phyloP scores from a whole-genome alignment of 805 yeast species.

The Candida oleophila region DNA sequence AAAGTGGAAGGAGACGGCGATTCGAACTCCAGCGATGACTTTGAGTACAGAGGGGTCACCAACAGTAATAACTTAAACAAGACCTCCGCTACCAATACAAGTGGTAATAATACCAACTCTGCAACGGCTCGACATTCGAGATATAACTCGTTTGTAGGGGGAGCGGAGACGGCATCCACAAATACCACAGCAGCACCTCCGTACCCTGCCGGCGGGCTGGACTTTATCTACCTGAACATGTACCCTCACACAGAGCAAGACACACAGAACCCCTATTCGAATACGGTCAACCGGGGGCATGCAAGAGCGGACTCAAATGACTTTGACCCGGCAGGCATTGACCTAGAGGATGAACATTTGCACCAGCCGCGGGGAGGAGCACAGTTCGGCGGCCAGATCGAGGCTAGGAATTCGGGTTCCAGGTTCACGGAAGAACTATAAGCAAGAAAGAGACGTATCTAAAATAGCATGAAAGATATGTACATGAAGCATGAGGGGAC shows the following conservation, averaged over 20 bases:
- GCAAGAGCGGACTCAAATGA: constrained; percentile 8
- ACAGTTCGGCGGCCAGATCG: constrained; percentile 12
- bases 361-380: constrained; percentile 13
- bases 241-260: background rate
- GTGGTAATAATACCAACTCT: constrained; percentile 9
- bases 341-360: constrained; percentile 14
- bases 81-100: constrained; percentile 15
- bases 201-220: background rate
- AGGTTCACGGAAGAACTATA: constrained; percentile 18
- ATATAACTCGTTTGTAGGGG: constrained; percentile 18
- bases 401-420: constrained; percentile 19
- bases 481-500: no score
- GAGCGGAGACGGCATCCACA: background rate
- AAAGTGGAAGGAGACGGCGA: constrained; percentile 12
- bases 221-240: background rate
- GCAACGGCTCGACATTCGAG: constrained; percentile 22
- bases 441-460: background rate
- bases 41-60: constrained; percentile 43
- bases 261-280: background rate
- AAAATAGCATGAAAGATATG: no score
- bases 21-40: constrained; percentile 22
- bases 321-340: constrained; percentile 19
- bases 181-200: background rate
- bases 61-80: constrained; percentile 35
- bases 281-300: constrained; percentile 12